Evolutionary conservation across 768 basidiomycete genomes (phyloP).

Genomic region (Xanthoconium stramineum): DNA sequence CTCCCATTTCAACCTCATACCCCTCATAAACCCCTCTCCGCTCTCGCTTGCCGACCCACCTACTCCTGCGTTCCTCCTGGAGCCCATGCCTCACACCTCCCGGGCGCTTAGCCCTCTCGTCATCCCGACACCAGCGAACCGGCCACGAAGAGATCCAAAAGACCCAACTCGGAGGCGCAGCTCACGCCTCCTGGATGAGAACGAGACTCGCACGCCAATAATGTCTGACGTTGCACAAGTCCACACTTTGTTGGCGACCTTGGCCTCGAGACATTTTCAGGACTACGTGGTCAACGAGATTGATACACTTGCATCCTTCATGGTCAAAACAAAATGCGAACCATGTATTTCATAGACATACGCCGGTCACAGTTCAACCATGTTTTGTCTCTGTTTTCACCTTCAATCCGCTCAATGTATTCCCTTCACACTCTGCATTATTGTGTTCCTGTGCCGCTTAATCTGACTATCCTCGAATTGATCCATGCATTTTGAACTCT

Average conservation of each 20-base stretch:
- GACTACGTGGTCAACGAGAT: slow-evolving; percentile 65
- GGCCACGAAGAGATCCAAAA: slow-evolving; percentile 67
- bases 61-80: slow-evolving; percentile 57
- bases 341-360: slow-evolving; percentile 19
- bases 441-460: neutral
- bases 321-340: slow-evolving; percentile 66
- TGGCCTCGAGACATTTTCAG: slow-evolving; percentile 74
- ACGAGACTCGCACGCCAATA: slow-evolving; percentile 54
- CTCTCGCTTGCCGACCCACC: slow-evolving; percentile 66
- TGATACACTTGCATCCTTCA: slow-evolving; percentile 77
- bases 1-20: slow-evolving; percentile 68
- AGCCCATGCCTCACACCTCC: slow-evolving; percentile 43
- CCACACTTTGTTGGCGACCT: slow-evolving; percentile 59
- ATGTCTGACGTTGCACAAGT: slow-evolving; percentile 69
- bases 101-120: slow-evolving; percentile 49
- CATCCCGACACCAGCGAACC: slow-evolving; percentile 58
- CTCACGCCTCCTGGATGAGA: slow-evolving; percentile 70
- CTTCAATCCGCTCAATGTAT: slow-evolving; percentile 15
- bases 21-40: slow-evolving; percentile 68
- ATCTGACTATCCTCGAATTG: neutral
- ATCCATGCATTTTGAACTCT: neutral
- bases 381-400: slow-evolving; percentile 3
- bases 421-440: slow-evolving; percentile 4
- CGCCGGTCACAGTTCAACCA: slow-evolving; percentile 16
- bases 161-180: slow-evolving; percentile 62